Conservation (phyloP, 495 filamentous ascomycete species). For the Friedmanniomyces simplex region DNA sequence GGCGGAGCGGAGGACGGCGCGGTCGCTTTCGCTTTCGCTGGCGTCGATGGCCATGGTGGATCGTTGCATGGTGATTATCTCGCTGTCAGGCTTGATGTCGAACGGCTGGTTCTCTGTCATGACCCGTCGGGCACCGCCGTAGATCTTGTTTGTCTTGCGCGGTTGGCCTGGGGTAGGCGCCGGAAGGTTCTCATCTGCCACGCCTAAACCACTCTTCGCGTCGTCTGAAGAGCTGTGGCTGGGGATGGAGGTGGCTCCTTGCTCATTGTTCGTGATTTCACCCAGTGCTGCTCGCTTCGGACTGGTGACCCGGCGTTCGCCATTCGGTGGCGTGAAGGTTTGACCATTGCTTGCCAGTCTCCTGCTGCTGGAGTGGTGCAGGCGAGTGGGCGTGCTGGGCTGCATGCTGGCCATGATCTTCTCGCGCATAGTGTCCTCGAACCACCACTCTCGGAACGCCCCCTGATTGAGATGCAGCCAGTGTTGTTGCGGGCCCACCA, state of each 20-base stretch:
- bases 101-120: constrained; percentile 34
- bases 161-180: constrained; percentile 95
- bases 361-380: constrained; percentile 42
- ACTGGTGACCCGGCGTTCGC: constrained; percentile 25
- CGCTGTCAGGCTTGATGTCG: constrained; percentile 32
- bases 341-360: constrained; percentile 47
- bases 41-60: constrained; percentile 34
- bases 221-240: constrained; percentile 35
- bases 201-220: constrained; percentile 38
- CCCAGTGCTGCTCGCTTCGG: constrained; percentile 76
- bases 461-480: constrained; percentile 98
- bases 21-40: constrained; percentile 69
- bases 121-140: constrained; percentile 30
- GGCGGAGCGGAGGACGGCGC: constrained; percentile 49
- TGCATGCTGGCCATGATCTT: constrained; percentile 43
- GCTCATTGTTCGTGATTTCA: constrained; percentile 74
- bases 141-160: constrained; percentile 66
- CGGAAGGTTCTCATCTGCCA: constrained; percentile 60
- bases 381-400: constrained; percentile 70
- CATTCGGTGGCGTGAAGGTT: constrained; percentile 62
- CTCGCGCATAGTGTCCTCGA: constrained; percentile 72
- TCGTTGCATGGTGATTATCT: constrained; percentile 42
- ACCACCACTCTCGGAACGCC: constrained; percentile 96
- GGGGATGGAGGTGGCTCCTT: constrained; percentile 12
- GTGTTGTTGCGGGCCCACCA: constrained; percentile 98